These are phyloP conservation scores for Apiotrichum gracile DNA, from an alignment of 1,284 basidiomycete species.

Conservation along the genomic window DNA sequence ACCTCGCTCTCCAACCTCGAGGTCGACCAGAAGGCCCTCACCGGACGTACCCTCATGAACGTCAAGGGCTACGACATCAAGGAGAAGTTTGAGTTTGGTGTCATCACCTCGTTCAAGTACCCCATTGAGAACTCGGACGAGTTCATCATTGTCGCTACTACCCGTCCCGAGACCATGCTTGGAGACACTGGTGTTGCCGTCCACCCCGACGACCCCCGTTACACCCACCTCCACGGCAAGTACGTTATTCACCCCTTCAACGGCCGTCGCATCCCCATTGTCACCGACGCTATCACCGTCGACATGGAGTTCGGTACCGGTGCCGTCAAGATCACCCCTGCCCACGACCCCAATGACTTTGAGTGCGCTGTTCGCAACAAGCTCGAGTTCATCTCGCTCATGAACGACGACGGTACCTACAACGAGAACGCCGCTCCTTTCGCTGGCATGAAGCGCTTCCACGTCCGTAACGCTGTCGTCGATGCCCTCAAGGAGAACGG, in stretches of 20 bases:
- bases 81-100: constrained; percentile 96
- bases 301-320: constrained; percentile 98
- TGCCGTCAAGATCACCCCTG: constrained; percentile 99
- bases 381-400: constrained; percentile 88
- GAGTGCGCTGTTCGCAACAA: constrained; percentile 86
- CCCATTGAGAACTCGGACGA: constrained; percentile 76
- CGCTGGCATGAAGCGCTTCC: constrained; percentile 94
- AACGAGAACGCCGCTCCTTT: constrained; percentile 86
- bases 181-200: constrained; percentile 97
- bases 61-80: constrained; percentile 93
- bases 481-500: constrained; percentile 80
- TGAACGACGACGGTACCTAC: constrained; percentile 96
- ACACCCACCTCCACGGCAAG: constrained; percentile 95
- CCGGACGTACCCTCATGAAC: constrained; percentile 76
- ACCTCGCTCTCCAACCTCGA: constrained; percentile 96
- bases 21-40: constrained; percentile 92
- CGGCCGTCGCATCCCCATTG: constrained; percentile 77
- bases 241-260: constrained; percentile 88
- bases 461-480: constrained; percentile 78
- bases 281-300: constrained; percentile 77
- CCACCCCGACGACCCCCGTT: constrained; percentile 88
- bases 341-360: constrained; percentile 97
- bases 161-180: constrained; percentile 97
- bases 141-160: constrained; percentile 89
- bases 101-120: constrained; percentile 93